These are phyloP conservation scores for Clonostachys sp. DNA, from an alignment of 2,329 filamentous ascomycete genomes.

Conservation along the genomic window DNA sequence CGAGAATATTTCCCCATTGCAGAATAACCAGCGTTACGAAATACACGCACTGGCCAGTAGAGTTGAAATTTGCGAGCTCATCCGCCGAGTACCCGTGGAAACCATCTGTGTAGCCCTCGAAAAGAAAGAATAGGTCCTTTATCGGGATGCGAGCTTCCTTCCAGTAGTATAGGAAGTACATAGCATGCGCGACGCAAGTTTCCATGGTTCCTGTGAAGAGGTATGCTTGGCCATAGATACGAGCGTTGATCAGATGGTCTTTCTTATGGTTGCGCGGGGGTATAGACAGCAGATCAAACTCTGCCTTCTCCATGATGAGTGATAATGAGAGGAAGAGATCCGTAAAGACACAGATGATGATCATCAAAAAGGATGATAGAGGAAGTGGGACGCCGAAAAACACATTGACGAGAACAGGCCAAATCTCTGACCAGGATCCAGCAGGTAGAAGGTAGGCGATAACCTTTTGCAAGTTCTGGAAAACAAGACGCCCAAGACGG, in stretches of 20 bases:
- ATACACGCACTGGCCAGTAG: conserved; percentile 44
- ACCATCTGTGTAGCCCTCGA: conserved; percentile 39
- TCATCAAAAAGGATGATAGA: conserved; percentile 49
- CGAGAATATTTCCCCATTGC: conserved; percentile 48
- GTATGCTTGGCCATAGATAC: conserved; percentile 47
- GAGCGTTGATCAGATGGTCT: conserved; percentile 46
- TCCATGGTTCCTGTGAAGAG: conserved; percentile 48
- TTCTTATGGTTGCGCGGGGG: conserved; percentile 43
- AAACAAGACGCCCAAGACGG: conserved; percentile 30
- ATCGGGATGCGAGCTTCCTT: conserved; percentile 40
- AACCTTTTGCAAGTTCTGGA: conserved; percentile 35
- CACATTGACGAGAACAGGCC: conserved; percentile 51
- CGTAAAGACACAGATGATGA: conserved; percentile 52
- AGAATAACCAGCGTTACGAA: conserved; percentile 49
- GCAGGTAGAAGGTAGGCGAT: conserved; percentile 42
- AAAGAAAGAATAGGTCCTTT: conserved; percentile 41
- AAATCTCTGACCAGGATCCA: conserved; percentile 51
- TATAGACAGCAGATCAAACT: conserved; percentile 45
- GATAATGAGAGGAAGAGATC: conserved; percentile 46
- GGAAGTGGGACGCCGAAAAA: conserved; percentile 49
- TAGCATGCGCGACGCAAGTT: conserved; percentile 39
- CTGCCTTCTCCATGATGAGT: conserved; percentile 50
- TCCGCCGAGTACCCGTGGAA: conserved; percentile 42
- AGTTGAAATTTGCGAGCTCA: conserved; percentile 41
- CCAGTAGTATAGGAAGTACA: conserved; percentile 51